phyloP scores from a whole-genome alignment of 1,284 basidiomycete genomes.

The Cutaneotrichosporon arboriforme region DNA sequence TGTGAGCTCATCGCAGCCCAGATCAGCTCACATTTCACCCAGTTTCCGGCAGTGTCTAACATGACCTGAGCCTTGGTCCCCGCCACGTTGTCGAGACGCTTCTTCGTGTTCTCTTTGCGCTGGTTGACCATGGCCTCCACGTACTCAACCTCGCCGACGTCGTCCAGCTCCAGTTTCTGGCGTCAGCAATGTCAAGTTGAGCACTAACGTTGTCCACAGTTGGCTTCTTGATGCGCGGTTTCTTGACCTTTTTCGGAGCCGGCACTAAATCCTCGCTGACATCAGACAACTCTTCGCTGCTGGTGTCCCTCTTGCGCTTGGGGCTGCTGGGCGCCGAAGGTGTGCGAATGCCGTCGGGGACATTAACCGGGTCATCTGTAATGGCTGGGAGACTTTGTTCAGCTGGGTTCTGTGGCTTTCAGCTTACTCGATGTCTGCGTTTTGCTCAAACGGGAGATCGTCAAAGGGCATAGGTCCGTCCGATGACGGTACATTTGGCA shows the following conservation, averaged over 20 bases:
- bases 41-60: conserved; percentile 20
- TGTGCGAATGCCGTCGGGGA: background rate
- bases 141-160: conserved; percentile 13
- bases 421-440: too few relatives aligned
- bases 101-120: conserved; percentile 5
- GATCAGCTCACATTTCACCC: background rate
- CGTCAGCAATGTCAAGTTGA: background rate
- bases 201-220: background rate
- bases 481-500: too few relatives aligned
- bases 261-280: background rate
- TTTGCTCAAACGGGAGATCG: too few relatives aligned
- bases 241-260: background rate
- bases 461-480: too few relatives aligned
- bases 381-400: too few relatives aligned
- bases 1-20: background rate
- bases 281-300: background rate
- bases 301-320: background rate
- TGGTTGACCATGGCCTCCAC: conserved; percentile 17
- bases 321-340: background rate
- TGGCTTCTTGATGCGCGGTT: background rate
- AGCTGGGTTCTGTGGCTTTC: too few relatives aligned
- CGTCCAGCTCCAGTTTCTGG: conserved; percentile 15
- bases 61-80: conserved; percentile 13
- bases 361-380: background rate
- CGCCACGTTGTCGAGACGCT: conserved; percentile 11